A percentile compares a stretch with the other conserved stretches of the same genome.
These are phyloP conservation scores for Annona cherimola DNA, from an alignment of 164 flowering plant species.

Conservation along the genomic window DNA sequence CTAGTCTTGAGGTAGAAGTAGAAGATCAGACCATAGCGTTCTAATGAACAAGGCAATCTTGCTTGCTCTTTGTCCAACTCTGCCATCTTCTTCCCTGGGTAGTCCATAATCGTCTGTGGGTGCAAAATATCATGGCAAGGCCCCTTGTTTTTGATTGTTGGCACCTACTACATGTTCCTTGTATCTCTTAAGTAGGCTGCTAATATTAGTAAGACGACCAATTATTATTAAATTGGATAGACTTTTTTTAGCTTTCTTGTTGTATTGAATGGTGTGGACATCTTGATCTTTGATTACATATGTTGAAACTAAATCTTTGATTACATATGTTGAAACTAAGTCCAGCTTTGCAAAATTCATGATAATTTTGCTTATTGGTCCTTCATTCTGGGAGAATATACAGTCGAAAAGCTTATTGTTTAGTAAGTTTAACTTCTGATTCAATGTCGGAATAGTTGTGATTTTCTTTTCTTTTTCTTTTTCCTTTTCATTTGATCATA, in stretches of 20 bases:
- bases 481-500: slow-evolving; percentile 19
- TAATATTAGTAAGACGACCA: background rate
- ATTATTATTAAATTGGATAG: background rate
- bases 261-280: background rate
- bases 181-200: background rate
- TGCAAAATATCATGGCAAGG: background rate
- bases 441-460: background rate
- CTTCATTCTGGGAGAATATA: background rate
- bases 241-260: background rate
- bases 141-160: background rate
- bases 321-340: background rate
- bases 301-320: background rate
- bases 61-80: background rate
- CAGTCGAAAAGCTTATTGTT: background rate
- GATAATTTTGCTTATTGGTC: background rate
- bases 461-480: too few species aligned
- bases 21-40: too few species aligned
- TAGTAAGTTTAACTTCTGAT: background rate
- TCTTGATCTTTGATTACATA: background rate
- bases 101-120: background rate
- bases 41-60: background rate
- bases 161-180: background rate
- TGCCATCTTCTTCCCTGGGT: background rate
- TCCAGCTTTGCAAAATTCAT: background rate
- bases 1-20: too few species aligned